A percentile compares a stretch with the other conserved stretches of the same genome.
Conservation (phyloP, 2,329 filamentous ascomycete genomes). For the Cylindrodendrum hubeiense region DNA sequence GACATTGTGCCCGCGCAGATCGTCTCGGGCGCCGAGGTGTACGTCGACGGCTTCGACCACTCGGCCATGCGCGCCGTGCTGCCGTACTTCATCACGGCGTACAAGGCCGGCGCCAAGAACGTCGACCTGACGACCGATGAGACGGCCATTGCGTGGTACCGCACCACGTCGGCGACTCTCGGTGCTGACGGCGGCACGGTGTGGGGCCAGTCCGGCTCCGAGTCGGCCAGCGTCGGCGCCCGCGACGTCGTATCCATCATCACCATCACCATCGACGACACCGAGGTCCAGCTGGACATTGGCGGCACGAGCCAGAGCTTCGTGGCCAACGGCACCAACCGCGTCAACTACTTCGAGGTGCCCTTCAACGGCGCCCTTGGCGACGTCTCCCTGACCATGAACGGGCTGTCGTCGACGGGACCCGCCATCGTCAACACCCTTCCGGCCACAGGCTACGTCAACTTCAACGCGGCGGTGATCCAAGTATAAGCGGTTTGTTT, state of each 20-base stretch:
- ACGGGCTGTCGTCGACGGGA: constrained; percentile 27
- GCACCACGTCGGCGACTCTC: constrained; percentile 40
- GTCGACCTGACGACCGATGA: constrained; percentile 44
- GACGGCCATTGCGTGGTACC: constrained; percentile 50
- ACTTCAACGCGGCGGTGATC: constrained; percentile 40
- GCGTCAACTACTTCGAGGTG: constrained; percentile 39
- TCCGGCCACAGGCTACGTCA: constrained; percentile 36
- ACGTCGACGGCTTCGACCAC: constrained; percentile 62
- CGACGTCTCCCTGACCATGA: constrained; percentile 36
- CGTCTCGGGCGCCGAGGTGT: constrained; percentile 59
- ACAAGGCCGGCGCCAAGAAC: constrained; percentile 55
- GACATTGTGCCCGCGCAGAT: constrained; percentile 56
- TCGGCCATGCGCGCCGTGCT: constrained; percentile 62
- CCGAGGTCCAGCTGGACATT: constrained; percentile 46
- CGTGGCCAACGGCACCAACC: constrained; percentile 29
- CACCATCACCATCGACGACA: constrained; percentile 43
- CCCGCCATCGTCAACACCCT: constrained; percentile 31
- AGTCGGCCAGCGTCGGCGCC: constrained; percentile 37
- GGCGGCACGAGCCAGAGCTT: constrained; percentile 40
- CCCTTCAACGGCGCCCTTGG: constrained; percentile 33
- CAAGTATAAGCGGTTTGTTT: no score
- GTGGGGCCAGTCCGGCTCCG: constrained; percentile 42
- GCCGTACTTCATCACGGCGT: constrained; percentile 63
- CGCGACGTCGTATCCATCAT: constrained; percentile 52
- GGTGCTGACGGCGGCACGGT: constrained; percentile 49